These are phyloP conservation scores for Pichia manshurica DNA, from an alignment of 805 yeast genomes.

Conservation along the genomic window DNA sequence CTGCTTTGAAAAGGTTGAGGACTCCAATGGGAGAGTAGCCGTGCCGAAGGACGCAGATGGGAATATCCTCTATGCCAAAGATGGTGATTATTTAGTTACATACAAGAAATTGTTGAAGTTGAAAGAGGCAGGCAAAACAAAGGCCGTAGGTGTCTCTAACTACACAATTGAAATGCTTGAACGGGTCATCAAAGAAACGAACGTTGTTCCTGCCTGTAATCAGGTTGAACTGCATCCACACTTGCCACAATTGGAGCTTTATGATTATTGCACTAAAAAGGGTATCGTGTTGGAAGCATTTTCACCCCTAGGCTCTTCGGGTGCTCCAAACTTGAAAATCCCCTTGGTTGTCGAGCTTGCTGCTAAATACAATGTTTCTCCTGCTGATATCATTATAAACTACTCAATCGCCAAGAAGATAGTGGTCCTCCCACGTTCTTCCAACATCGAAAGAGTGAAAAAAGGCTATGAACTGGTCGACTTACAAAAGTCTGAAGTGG, in stretches of 20 bases:
- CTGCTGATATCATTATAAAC: slow-evolving; percentile 55
- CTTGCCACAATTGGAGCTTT: slow-evolving; percentile 37
- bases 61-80: slow-evolving; percentile 61
- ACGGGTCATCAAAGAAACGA: slow-evolving; percentile 37
- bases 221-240: slow-evolving; percentile 51
- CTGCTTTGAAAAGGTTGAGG: slow-evolving; percentile 35
- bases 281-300: slow-evolving; percentile 45
- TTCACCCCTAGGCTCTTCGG: slow-evolving; percentile 59
- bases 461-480: slow-evolving; percentile 32
- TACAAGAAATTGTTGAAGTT: slow-evolving; percentile 68
- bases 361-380: slow-evolving; percentile 44
- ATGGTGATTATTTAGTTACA: slow-evolving; percentile 76
- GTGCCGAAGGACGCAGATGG: slow-evolving; percentile 36
- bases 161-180: slow-evolving; percentile 37
- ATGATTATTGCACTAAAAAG: slow-evolving; percentile 33
- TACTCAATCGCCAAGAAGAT: slow-evolving; percentile 62
- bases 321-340: slow-evolving; percentile 56
- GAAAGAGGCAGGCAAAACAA: slow-evolving; percentile 41
- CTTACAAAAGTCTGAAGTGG: slow-evolving; percentile 34
- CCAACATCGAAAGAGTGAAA: slow-evolving; percentile 57
- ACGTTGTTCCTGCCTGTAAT: slow-evolving; percentile 46
- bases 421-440: slow-evolving; percentile 62
- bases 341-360: slow-evolving; percentile 50
- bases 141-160: slow-evolving; percentile 56
- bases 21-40: slow-evolving; percentile 31